Evolutionary conservation across 352 stramenopile genomes (phyloP).

Genomic region (Phytopythium kandeliae): DNA sequence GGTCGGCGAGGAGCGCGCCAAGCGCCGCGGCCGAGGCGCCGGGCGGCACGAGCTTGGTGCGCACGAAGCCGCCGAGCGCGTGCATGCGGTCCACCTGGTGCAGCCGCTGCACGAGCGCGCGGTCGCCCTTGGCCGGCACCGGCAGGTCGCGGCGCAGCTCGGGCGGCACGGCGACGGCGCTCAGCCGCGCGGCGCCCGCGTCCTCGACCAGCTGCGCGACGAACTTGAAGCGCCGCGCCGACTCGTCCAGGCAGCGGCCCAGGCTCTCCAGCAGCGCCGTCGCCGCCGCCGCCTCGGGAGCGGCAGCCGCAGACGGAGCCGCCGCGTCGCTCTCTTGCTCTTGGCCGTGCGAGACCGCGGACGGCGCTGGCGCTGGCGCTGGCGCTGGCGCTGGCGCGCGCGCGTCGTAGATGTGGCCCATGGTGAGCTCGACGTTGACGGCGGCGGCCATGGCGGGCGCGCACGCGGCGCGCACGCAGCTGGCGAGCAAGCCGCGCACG

Average conservation of each 20-base stretch:
- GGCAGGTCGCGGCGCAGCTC: slow-evolving; percentile 9
- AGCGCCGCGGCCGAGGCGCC: slow-evolving; percentile 21
- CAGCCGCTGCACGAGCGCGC: slow-evolving; percentile 35
- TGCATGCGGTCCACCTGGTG: slow-evolving; percentile 74
- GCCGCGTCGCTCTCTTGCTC: background rate
- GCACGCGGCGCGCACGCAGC: slow-evolving; percentile 39
- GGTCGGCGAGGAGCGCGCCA: slow-evolving; percentile 29
- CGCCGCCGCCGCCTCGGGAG: background rate
- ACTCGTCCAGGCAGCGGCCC: slow-evolving; percentile 10
- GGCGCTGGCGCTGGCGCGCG: background rate
- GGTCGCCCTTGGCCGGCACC: slow-evolving; percentile 8
- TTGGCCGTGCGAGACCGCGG: background rate
- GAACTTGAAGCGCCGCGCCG: slow-evolving; percentile 39
- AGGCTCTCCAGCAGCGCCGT: background rate
- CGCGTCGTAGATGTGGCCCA: slow-evolving; percentile 2
- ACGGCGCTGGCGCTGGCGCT: background rate
- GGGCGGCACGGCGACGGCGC: slow-evolving; percentile 14
- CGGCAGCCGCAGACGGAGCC: background rate
- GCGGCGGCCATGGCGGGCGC: slow-evolving; percentile 10
- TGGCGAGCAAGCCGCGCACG: slow-evolving; percentile 38
- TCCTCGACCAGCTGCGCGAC: slow-evolving; percentile 38
- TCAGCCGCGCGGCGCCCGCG: slow-evolving; percentile 19
- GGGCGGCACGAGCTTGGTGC: slow-evolving; percentile 15
- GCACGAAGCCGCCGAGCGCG: slow-evolving; percentile 33
- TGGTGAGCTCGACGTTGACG: background rate